Evolutionary conservation across 345 rosid species (phyloP).

Genomic region (Noccaea bulbosa): DNA sequence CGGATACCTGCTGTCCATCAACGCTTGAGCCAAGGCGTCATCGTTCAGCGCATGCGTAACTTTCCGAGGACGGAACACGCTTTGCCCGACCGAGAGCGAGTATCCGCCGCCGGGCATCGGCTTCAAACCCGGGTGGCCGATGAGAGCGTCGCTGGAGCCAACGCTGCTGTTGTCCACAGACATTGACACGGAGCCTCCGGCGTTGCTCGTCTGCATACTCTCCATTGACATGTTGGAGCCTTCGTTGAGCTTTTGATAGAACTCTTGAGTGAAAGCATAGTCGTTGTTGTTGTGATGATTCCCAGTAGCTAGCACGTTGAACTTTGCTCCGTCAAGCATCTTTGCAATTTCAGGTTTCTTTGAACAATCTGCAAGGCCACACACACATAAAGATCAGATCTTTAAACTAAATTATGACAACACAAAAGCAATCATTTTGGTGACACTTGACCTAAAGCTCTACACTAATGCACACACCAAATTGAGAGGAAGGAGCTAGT

Average conservation of each 20-base stretch:
- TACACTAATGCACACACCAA: constrained; percentile 28
- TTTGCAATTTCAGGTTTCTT: constrained; percentile 5
- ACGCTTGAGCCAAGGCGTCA: constrained; percentile 57
- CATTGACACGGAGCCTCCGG: constrained; percentile 67
- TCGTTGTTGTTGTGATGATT: constrained; percentile 49
- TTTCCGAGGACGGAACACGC: constrained; percentile 54
- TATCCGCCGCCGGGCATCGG: constrained; percentile 39
- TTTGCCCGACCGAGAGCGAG: constrained; percentile 53
- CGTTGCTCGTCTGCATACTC: constrained; percentile 56
- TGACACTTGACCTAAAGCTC: neutral
- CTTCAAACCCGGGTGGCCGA: constrained; percentile 61
- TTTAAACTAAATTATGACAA: too few species aligned
- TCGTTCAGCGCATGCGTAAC: constrained; percentile 51
- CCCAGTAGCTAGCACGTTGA: constrained; percentile 47
- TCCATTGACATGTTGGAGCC: constrained; percentile 60
- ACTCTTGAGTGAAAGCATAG: constrained; percentile 56
- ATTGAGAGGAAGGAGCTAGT: constrained; percentile 4
- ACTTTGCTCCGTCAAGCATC: constrained; percentile 47
- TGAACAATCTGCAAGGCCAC: constrained; percentile 28
- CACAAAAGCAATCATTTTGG: neutral
- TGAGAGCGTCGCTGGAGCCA: constrained; percentile 62
- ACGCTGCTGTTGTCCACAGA: constrained; percentile 68
- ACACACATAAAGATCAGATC: too few species aligned
- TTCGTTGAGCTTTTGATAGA: constrained; percentile 61
- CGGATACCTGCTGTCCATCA: constrained; percentile 56